Base-by-base conservation (phyloP, 441 rosid genomes). In the Flueggea neowawraea region DNA sequence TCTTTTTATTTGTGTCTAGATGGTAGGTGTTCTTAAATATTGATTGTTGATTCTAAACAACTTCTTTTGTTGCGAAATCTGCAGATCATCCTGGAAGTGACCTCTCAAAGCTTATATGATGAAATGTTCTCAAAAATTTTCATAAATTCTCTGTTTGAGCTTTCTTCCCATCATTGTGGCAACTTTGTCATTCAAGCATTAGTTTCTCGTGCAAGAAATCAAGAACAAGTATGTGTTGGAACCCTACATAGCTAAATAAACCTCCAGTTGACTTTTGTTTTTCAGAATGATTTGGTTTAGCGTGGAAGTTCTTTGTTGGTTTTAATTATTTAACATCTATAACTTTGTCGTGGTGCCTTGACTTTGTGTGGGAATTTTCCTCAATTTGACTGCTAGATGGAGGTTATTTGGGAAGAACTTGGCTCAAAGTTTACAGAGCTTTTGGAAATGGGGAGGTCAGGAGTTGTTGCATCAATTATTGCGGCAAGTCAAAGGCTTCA, bases 161-260 rank as follows among this genome's bases (percentile, higher is more conserved):
- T 91, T 65, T 79, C 99, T 66, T 82, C 94, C 56, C 79, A 95
- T 72, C 86, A 70, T 16, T 86, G 90, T 76, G 96, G 95, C 54
- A 91, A 89, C 80, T 91, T 95, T 67, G 98, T 86, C 39, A 68
- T 88, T 66, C 97, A 89, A 79, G 85, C 91, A 6, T 78, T 91
- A 57, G 66, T 86, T 74, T 88, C 96, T 58, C 82, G 80, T 69
- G 81, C 96, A 71, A 86, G 78, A 73, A 66, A 63, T 72, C 71
- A 72, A 75, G 84, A 87, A 58, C 98, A 91, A 73, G 98, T 89
- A 82, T 8, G 80, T 63, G 54, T 52, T 52, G 10, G 39, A 4
- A 54, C 58, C 54, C 28, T 12, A 47, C n/a, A 47, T 47, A 9
- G 14, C 12, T 47, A 14, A 47, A 47, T 47, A 12, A 47, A 47